phyloP scores from a whole-genome alignment of 2,329 filamentous ascomycete species.

The Fonsecaea monophora region DNA sequence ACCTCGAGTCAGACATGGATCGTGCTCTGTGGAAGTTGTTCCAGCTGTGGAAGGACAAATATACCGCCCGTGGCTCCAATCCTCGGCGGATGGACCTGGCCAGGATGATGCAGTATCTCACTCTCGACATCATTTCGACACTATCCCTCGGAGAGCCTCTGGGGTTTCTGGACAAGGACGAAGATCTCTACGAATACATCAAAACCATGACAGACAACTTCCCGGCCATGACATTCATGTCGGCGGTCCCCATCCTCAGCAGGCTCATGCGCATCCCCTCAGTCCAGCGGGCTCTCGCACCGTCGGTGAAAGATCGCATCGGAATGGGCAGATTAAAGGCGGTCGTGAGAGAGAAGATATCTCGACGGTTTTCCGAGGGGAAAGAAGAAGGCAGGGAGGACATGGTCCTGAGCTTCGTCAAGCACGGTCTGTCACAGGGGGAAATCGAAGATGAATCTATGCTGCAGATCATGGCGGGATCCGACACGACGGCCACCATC shows the following conservation, averaged over 20 bases:
- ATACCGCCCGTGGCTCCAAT: slow-evolving; percentile 3
- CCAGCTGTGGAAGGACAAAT: slow-evolving; percentile 50
- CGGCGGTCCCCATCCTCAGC: slow-evolving; percentile 3
- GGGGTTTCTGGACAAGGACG: slow-evolving; percentile 52
- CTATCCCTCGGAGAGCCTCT: slow-evolving; percentile 60
- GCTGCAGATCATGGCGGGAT: slow-evolving; percentile 29
- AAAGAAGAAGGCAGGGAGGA: slow-evolving; percentile 14
- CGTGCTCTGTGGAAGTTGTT: slow-evolving; percentile 3
- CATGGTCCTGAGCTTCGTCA: slow-evolving; percentile 24
- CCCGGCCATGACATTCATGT: slow-evolving; percentile 8
- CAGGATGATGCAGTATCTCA: slow-evolving; percentile 60
- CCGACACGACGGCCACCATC: slow-evolving; percentile 29
- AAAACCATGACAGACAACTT: slow-evolving; percentile 22
- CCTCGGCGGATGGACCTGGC: slow-evolving; percentile 53
- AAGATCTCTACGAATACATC: slow-evolving; percentile 51
- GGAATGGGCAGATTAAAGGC: slow-evolving; percentile 11
- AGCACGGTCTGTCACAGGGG: slow-evolving; percentile 23
- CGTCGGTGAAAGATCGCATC: slow-evolving; percentile 4
- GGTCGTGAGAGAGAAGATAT: slow-evolving; percentile 1
- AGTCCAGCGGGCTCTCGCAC: neutral
- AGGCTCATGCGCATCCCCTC: slow-evolving; percentile 2
- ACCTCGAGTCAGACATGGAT: slow-evolving; percentile 10
- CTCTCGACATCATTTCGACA: slow-evolving; percentile 63
- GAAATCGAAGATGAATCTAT: slow-evolving; percentile 28
- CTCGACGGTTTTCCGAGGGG: neutral